Percentiles rank a stretch among this genome's conserved stretches.
Evolutionary conservation across 257 asterid species (phyloP).

Genomic region (Buddleja alternifolia): DNA sequence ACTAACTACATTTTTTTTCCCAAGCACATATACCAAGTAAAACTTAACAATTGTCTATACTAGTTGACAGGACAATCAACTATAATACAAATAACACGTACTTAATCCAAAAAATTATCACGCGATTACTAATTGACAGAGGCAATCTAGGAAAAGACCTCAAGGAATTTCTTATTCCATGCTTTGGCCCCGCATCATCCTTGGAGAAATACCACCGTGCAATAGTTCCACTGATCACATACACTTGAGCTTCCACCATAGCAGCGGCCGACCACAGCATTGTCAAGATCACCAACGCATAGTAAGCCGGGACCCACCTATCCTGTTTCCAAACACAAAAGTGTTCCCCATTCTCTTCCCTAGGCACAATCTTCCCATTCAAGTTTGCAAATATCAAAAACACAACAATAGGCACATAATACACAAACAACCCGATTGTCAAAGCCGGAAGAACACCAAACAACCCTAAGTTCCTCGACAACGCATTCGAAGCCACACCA

Average conservation of each 20-base stretch:
- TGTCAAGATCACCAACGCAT: conserved; percentile 77
- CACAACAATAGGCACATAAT: conserved; percentile 74
- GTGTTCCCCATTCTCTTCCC: conserved; percentile 60
- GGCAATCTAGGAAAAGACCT: conserved; percentile 51
- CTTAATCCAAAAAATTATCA: too few species aligned
- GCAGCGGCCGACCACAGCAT: conserved; percentile 93
- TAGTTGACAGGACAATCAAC: too few species aligned
- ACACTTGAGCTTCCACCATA: conserved; percentile 93
- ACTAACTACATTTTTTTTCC: neutral
- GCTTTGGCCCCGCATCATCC: conserved; percentile 70
- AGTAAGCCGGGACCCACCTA: conserved; percentile 93
- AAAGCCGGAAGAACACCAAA: conserved; percentile 78
- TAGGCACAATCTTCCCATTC: conserved; percentile 79
- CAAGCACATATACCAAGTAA: conserved; percentile 1
- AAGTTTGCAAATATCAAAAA: conserved; percentile 75
- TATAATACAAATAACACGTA: too few species aligned
- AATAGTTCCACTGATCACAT: conserved; percentile 83
- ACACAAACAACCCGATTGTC: conserved; percentile 60
- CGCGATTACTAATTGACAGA: neutral
- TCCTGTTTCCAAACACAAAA: conserved; percentile 88
- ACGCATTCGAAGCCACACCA: conserved; percentile 73
- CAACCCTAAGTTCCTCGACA: conserved; percentile 70
- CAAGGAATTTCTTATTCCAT: conserved; percentile 74
- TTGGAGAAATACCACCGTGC: conserved; percentile 96
- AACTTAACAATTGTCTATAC: neutral